Conservation (phyloP, 345 rosid species). For the Gynandropsis gynandra region DNA sequence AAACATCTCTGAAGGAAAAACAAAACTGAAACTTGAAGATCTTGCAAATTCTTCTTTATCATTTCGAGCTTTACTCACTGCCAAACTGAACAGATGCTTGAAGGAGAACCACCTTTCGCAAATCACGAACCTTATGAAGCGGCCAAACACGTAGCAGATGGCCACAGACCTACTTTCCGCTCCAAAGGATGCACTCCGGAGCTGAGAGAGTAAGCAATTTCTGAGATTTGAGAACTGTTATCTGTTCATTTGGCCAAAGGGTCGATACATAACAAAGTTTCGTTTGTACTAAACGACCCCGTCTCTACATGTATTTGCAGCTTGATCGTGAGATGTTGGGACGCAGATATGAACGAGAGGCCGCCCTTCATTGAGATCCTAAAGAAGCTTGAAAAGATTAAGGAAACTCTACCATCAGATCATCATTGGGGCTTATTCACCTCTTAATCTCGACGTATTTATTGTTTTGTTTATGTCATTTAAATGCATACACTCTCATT, state of each 20-base stretch:
- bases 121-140: slow-evolving; percentile 91
- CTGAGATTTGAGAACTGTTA: no score
- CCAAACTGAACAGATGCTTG: slow-evolving; percentile 66
- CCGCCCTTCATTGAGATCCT: slow-evolving; percentile 91
- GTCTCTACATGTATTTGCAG: slow-evolving; percentile 31
- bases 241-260: no score
- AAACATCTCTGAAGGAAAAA: slow-evolving; percentile 13
- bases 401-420: slow-evolving; percentile 57
- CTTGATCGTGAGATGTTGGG: slow-evolving; percentile 80
- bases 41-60: slow-evolving; percentile 1
- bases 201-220: slow-evolving; percentile 65
- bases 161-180: slow-evolving; percentile 75
- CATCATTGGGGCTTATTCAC: slow-evolving; percentile 84
- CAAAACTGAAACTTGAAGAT: slow-evolving; percentile 12
- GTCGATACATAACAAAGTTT: no score
- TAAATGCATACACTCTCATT: slow-evolving; percentile 12
- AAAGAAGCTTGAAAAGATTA: slow-evolving; percentile 84
- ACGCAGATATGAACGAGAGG: slow-evolving; percentile 74
- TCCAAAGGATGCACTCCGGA: slow-evolving; percentile 69
- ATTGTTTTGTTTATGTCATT: slow-evolving; percentile 15
- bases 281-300: slow-evolving; percentile 6
- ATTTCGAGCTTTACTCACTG: slow-evolving; percentile 5
- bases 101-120: slow-evolving; percentile 87
- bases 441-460: slow-evolving; percentile 23
- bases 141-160: slow-evolving; percentile 86